Evolutionary conservation across 129 eudicot genomes (phyloP), one percentile per base, ranked within the genome.

Genomic region (Gnaphalium uliginosum): DNA sequence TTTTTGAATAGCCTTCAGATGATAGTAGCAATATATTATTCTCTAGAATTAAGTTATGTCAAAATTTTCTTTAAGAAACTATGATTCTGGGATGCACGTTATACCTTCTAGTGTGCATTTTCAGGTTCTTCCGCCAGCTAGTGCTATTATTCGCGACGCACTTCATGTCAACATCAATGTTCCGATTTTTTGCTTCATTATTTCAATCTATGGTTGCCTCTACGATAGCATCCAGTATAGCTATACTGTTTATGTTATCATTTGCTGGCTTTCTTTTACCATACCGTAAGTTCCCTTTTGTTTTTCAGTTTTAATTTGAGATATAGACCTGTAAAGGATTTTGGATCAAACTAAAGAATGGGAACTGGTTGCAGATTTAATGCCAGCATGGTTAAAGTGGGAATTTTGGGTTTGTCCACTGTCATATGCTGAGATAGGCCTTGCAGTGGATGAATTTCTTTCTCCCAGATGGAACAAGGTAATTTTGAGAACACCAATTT

Each of bases 191-290:
- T 48, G 95, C 92, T 54, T 73, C 95, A 58, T 26, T 91, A 21
- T 83, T 76, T 69, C 92, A 61, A 78, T 84, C 86, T 50, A 41
- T 75, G 64, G 92, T 73, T 70, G 85, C 87, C 46, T 69, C 97
- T 9, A 63, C 87, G 21, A 76, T 78, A 18, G 89, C 89, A 33
- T 89, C 84, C 69, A 78, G 82, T 77, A 33, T 88, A 24, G 48
- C 85, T 5, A 17, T 88, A 53, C 70, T 88, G 68, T 73, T 83
- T 69, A 58, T 85, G 19, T 66, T 85, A 50, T 21, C 83, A 17
- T 88, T 88, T 76, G 80, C 92, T 61, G 95, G 97, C 66, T 91
- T 91, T 63, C 24, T 88, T 27, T 76, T 88, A 81, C 95, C 97
- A 43, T 39, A 67, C 76, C 32, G 92, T 91, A 78, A 81, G 87